Conservation (phyloP, 176 grass and related monocot species). For the Triticum dicoccoides region DNA sequence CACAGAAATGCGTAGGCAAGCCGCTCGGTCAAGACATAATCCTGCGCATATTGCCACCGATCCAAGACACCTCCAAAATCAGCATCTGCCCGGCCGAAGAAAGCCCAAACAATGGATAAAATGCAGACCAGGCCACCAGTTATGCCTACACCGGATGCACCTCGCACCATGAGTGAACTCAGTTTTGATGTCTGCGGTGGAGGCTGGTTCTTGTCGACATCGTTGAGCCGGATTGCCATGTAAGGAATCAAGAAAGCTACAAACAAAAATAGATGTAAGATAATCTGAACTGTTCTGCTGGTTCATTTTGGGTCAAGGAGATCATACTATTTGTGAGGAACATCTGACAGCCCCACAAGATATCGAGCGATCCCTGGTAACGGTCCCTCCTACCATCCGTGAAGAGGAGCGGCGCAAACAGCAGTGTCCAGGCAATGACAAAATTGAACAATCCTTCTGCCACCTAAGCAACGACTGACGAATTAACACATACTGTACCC, state of each 20-base stretch:
- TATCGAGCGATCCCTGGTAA: slow-evolving; percentile 72
- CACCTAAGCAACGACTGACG: slow-evolving; percentile 28
- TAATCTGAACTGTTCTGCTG: background rate
- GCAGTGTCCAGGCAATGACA: slow-evolving; percentile 77
- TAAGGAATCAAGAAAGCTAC: slow-evolving; percentile 96
- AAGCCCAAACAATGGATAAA: slow-evolving; percentile 59
- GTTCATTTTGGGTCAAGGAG: background rate
- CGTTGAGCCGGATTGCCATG: slow-evolving; percentile 88
- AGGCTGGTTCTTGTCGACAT: slow-evolving; percentile 32
- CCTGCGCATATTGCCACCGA: slow-evolving; percentile 50
- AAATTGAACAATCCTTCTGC: slow-evolving; percentile 92
- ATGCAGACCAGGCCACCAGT: slow-evolving; percentile 48
- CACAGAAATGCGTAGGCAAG: slow-evolving; percentile 81
- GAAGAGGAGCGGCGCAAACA: slow-evolving; percentile 81
- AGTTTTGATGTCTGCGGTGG: slow-evolving; percentile 43
- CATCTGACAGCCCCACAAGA: slow-evolving; percentile 92
- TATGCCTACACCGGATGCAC: slow-evolving; percentile 54
- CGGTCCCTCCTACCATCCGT: slow-evolving; percentile 67
- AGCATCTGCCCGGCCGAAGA: slow-evolving; percentile 48
- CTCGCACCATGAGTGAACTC: slow-evolving; percentile 58
- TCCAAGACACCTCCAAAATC: slow-evolving; percentile 60
- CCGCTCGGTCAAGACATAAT: slow-evolving; percentile 67
- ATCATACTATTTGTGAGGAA: slow-evolving; percentile 98
- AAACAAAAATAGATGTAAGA: background rate
- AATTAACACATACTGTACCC: background rate